Evolutionary conservation across 768 basidiomycete genomes (phyloP).

Genomic region (Mycena kentingensis): DNA sequence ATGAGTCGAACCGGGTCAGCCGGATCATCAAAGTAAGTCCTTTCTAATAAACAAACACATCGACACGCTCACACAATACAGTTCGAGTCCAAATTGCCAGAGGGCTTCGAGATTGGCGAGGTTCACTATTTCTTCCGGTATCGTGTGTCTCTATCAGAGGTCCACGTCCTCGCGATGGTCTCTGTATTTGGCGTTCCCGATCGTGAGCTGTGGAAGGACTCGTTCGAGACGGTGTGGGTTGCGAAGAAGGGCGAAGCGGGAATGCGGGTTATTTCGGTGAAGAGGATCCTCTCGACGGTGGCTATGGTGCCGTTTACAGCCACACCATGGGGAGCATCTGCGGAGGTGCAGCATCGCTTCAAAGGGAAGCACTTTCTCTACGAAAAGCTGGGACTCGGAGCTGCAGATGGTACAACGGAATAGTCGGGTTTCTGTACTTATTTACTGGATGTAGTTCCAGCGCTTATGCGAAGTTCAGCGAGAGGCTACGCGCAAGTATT

Average conservation of each 20-base stretch:
- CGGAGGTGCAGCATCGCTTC: not conserved
- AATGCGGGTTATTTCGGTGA: constrained; percentile 1
- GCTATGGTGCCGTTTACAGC: not conserved
- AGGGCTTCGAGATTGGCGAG: not conserved
- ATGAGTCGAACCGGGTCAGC: not conserved
- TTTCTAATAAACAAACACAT: no score
- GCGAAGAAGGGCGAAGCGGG: not conserved
- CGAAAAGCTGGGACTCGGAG: not conserved
- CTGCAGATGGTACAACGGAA: no score
- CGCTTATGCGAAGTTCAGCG: no score
- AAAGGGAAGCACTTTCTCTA: not conserved
- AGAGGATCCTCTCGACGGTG: not conserved
- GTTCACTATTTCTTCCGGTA: not conserved
- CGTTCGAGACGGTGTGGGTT: not conserved
- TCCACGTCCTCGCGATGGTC: not conserved
- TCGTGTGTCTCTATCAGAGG: no score
- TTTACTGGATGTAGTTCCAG: no score
- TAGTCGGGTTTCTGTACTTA: no score
- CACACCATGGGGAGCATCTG: not conserved
- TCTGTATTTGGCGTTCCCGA: constrained; percentile 1
- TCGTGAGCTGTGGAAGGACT: not conserved
- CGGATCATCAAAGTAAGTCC: not conserved
- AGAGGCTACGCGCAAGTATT: no score
- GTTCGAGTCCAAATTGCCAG: not conserved
- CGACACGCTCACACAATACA: not conserved